A percentile compares a stretch with the other conserved stretches of the same genome.
These are phyloP conservation scores for Triangularia verruculosa DNA, from an alignment of 2,329 filamentous ascomycete genomes.

Conservation along the genomic window DNA sequence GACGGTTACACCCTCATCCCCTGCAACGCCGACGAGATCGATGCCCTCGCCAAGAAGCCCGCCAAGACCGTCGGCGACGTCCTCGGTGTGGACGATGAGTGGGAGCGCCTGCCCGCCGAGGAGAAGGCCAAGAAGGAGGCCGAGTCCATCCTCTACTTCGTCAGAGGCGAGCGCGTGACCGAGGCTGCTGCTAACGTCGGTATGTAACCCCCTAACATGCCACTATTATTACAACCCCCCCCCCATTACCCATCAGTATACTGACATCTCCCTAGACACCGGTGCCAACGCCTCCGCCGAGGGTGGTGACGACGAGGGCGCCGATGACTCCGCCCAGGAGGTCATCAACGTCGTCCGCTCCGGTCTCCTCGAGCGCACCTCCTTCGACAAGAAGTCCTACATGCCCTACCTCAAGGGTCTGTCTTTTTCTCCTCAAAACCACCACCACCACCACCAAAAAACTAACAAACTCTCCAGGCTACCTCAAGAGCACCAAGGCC, in stretches of 20 bases:
- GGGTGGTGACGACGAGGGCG: slow-evolving; percentile 71
- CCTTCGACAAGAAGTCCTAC: slow-evolving; percentile 86
- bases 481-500: slow-evolving; percentile 87
- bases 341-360: slow-evolving; percentile 93
- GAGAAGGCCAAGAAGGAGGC: slow-evolving; percentile 81
- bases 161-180: slow-evolving; percentile 86
- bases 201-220: slow-evolving; percentile 44
- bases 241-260: not conserved
- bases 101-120: slow-evolving; percentile 95
- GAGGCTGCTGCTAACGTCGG: slow-evolving; percentile 71
- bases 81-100: slow-evolving; percentile 38
- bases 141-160: slow-evolving; percentile 81
- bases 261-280: slow-evolving; percentile 54
- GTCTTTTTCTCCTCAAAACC: slow-evolving; percentile 22
- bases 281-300: slow-evolving; percentile 98
- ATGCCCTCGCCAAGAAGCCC: not conserved
- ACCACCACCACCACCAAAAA: too few relatives aligned
- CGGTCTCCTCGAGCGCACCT: slow-evolving; percentile 79
- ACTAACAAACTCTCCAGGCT: slow-evolving; percentile 47
- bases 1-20: slow-evolving; percentile 77
- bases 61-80: not conserved
- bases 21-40: slow-evolving; percentile 1
- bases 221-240: not conserved
- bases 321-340: slow-evolving; percentile 66
- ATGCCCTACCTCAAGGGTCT: slow-evolving; percentile 80